Percentiles rank a stretch among this genome's conserved stretches.
These are phyloP conservation scores for Hyaloscypha hepaticicola DNA, from an alignment of 495 filamentous ascomycete genomes.

Conservation along the genomic window DNA sequence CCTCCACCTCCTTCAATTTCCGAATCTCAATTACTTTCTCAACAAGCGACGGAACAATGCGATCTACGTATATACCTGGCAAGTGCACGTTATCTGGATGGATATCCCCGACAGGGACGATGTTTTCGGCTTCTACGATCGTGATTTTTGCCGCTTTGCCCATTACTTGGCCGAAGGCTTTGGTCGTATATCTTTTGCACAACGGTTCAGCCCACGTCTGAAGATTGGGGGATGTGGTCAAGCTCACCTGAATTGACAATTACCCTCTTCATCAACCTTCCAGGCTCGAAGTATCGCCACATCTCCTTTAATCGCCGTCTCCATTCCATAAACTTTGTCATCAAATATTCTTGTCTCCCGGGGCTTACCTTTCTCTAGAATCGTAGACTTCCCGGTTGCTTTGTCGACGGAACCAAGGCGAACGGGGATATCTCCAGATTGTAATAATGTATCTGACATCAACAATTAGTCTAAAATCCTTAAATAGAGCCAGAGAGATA, in stretches of 20 bases:
- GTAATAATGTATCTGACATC: conserved; percentile 53
- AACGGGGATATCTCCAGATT: conserved; percentile 59
- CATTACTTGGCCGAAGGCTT: conserved; percentile 57
- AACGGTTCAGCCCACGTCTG: neutral
- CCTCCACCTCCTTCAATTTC: conserved; percentile 42
- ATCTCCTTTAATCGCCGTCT: conserved; percentile 60
- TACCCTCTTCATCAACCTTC: conserved; percentile 65
- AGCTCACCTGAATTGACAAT: conserved; percentile 57
- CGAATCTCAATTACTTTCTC: conserved; percentile 56
- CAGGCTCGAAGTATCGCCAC: conserved; percentile 62
- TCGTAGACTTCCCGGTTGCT: conserved; percentile 25
- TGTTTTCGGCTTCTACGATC: conserved; percentile 69
- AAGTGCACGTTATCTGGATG: conserved; percentile 58
- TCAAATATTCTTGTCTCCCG: conserved; percentile 60
- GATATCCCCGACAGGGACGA: conserved; percentile 59
- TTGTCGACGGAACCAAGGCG: conserved; percentile 50
- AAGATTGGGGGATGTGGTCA: neutral
- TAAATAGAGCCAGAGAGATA: neutral
- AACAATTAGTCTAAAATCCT: neutral
- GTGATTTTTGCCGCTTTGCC: conserved; percentile 61
- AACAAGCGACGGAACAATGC: conserved; percentile 57
- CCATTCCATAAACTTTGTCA: conserved; percentile 59
- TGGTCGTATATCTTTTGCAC: conserved; percentile 58
- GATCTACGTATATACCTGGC: conserved; percentile 62
- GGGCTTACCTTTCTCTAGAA: conserved; percentile 53